Evolutionary conservation across 2,329 filamentous ascomycete genomes (phyloP), one percentile per base, ranked within the genome.

Genomic region (Aspergillus piperis): DNA sequence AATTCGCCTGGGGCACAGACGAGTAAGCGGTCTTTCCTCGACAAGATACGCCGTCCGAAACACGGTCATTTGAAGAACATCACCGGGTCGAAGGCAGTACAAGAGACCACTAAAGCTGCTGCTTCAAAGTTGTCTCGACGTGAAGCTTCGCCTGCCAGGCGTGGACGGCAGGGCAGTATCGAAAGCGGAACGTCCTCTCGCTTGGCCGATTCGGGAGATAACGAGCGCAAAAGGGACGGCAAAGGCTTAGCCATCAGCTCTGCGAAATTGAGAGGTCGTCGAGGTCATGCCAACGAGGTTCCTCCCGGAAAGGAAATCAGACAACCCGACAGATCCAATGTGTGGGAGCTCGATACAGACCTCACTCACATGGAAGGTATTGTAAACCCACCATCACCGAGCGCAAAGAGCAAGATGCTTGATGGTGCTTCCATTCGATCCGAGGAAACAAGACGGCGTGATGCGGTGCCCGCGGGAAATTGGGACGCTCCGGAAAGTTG

Each of bases 401-500:
- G 91, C 66, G 88, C 86, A 62, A 82, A 61, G 30, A 71, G 65
- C 66, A 73, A 66, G 58, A 67, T 70, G 5, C 66, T 70, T 48
- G 72, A 76, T 51, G 78, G 76, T 13, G 66, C 70, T 48, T 57
- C 67, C 44, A 60, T 68, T n/a, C 73, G 72, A 21, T 66, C 68
- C 23, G 66, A 73, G 42, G 65, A 69, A n/a, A 55, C 63, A 30
- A 67, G 61, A 15, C 72, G 75, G 25, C 64, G 69, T 21, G 75
- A 78, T 32, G 73, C 75, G 21, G 61, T 69, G 38, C 75, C 79
- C 53, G 77, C 73, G 41, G 87, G 88, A 1, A 86, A 86, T 3
- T 99, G 94, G 94, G 91, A 96, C 74, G 93, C 93, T 3, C 94
- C 95, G 1, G 94, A 98, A 75, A 97, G 93, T 73, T 99, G 95